Base-by-base conservation (phyloP, 768 basidiomycete genomes). In the Hericium erinaceus region DNA sequence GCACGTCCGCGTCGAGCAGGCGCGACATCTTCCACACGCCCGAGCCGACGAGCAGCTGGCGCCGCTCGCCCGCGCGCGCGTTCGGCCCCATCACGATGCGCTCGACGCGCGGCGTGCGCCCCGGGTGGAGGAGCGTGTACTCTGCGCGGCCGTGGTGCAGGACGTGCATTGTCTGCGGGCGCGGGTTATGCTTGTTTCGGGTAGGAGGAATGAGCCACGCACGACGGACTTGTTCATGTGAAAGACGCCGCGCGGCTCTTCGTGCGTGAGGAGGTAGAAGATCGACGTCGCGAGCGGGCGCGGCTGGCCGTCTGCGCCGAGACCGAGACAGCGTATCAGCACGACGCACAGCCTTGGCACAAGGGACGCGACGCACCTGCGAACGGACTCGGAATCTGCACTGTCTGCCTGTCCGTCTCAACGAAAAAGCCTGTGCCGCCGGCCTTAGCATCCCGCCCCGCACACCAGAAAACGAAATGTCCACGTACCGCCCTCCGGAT, bases 21-120 rank as follows among this genome's bases (percentile, higher is more conserved):
- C 74, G 73, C 20, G 74, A 77, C 65, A 75, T 86, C 60, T 84
- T 87, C 76, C 79, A 82, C 11, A 73, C 69, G 5, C 73, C 73
- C 0, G 77, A 77, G 41, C 80, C 80, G 28, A 83, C 77, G 39
- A 80, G 67, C 12, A 82, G 70, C 66, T 77, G 74, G 4, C 75
- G 72, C 1, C 70, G 67, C 65, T 82, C 81, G 2, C 78, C 76
- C 0, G 68, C 69, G 0, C 65, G 66, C 10, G 64, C 58, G 66
- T 81, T 69, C 1, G 72, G 57, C 10, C 79, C 80, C 62, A 82
- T 74, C 20, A 79, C 67, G 55, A 70, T 69, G 18, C 58, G 67
- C 70, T 73, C 78, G 66, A 69, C 69, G 48, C 54, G 58, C 28
- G 63, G 76, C 57, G 56, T 72, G 57, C 48, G 61, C 58, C 63